Conservation (phyloP, 768 basidiomycete species). For the Mycena capillaripes region DNA sequence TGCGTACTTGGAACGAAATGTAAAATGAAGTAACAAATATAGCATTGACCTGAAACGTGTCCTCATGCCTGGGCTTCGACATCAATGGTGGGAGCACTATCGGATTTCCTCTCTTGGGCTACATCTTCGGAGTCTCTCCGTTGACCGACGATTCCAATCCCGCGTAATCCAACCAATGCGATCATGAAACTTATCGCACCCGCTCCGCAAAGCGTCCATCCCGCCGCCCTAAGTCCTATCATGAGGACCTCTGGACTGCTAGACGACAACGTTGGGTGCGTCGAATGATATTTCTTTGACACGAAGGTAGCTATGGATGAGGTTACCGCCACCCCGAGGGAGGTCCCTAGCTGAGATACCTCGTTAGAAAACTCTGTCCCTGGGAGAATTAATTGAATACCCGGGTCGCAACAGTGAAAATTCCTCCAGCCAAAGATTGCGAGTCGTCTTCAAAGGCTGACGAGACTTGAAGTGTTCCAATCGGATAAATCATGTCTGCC, state of each 20-base stretch:
- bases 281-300: background rate
- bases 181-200: slow-evolving; percentile 13
- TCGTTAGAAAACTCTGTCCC: background rate
- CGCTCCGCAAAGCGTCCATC: background rate
- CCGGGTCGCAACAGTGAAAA: slow-evolving; percentile 49
- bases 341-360: background rate
- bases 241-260: background rate
- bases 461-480: slow-evolving; percentile 45
- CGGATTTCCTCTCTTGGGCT: too few species aligned
- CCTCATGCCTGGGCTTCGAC: too few species aligned
- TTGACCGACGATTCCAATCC: slow-evolving; percentile 33
- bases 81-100: too few species aligned
- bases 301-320: background rate
- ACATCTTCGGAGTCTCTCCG: too few species aligned
- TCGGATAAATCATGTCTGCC: slow-evolving; percentile 45
- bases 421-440: slow-evolving; percentile 47
- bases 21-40: too few species aligned
- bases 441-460: slow-evolving; percentile 45
- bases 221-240: background rate
- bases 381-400: slow-evolving; percentile 25
- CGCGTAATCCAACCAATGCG: slow-evolving; percentile 22
- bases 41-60: too few species aligned
- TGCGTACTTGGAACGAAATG: too few species aligned
- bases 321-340: slow-evolving; percentile 8
- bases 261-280: background rate